phyloP scores from a whole-genome alignment of 352 stramenopile species.

The Pythium brassicae region DNA sequence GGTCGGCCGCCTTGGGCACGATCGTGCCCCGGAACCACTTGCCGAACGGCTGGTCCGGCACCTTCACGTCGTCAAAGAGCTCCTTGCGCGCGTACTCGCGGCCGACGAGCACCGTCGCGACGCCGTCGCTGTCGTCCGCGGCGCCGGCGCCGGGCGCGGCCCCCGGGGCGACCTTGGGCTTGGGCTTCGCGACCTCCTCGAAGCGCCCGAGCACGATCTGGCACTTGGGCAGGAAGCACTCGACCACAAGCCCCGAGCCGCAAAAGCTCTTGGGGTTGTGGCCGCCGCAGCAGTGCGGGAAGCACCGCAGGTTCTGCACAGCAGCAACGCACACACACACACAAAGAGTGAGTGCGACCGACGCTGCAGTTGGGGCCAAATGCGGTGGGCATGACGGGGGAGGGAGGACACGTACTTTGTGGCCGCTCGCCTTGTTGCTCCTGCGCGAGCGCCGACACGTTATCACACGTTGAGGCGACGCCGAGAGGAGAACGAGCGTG shows the following conservation, averaged over 20 bases:
- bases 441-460: conserved; percentile 30
- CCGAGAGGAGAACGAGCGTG: no score
- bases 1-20: conserved; percentile 26
- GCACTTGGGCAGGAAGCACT: conserved; percentile 51
- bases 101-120: conserved; percentile 25
- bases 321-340: not conserved
- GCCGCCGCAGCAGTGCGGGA: conserved; percentile 77
- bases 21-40: conserved; percentile 60
- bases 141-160: conserved; percentile 6
- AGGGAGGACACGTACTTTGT: conserved; percentile 44
- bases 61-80: conserved; percentile 73
- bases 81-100: conserved; percentile 53
- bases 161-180: conserved; percentile 4
- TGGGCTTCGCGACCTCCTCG: conserved; percentile 59
- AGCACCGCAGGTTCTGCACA: conserved; percentile 65
- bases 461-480: no score
- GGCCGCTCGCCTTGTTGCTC: conserved; percentile 83
- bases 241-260: conserved; percentile 69
- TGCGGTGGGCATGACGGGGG: no score
- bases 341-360: not conserved
- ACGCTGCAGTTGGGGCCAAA: no score
- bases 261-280: conserved; percentile 87
- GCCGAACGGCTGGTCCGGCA: conserved; percentile 70
- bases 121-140: conserved; percentile 21
- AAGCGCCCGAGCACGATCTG: conserved; percentile 68